Evolutionary conservation across 371 early-diverging fungal genomes (phyloP), one percentile per base, ranked within the genome.

Genomic region (Batkoa obscura): DNA sequence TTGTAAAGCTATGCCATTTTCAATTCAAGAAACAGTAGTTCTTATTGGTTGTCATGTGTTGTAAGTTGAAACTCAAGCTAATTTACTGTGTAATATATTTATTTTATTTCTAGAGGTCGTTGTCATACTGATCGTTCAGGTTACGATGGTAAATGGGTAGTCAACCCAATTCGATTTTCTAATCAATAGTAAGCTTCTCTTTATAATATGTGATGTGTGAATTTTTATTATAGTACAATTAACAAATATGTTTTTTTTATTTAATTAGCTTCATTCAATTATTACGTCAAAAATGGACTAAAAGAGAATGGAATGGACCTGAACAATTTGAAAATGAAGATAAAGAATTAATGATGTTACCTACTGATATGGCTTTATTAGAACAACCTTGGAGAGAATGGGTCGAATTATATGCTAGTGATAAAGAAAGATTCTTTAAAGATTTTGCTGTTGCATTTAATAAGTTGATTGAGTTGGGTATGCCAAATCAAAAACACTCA

Each of bases 1-100:
- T 67, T 83, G 88, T 73, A 79, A 90, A 58, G 35, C 53, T 17
- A 94, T 94, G 94, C 86, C 87, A 47, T 89, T 94, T 69, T 78
- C 86, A 70, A 93, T 90, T 70, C 90, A 85, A 66, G 96, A 95
- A 64, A 93, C 92, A 62, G 87, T 86, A 54, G 93, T 91, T 8
- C 76, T 95, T 54, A 49, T 72, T 9, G 96, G 96, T 33, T 94
- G 84, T 37, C 96, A 95, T 69, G 78, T 85, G 12, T 67, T 95
- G 17, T 53, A 53, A 53, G n/a, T 32, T 23, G 6, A 13, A 13
- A 53, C 15, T 45, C 23, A 13, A 15, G 48, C 23, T n/a, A 47
- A 32, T 9, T 23, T 32, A 9, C 23, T 23, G 15, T 23, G 15
- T 33, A 38, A n/a, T 6, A 12, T 6, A 36, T 38, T 37, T 12